These are phyloP conservation scores for Nothophoma quercina DNA, from an alignment of 2,329 filamentous ascomycete species.

Conservation along the genomic window DNA sequence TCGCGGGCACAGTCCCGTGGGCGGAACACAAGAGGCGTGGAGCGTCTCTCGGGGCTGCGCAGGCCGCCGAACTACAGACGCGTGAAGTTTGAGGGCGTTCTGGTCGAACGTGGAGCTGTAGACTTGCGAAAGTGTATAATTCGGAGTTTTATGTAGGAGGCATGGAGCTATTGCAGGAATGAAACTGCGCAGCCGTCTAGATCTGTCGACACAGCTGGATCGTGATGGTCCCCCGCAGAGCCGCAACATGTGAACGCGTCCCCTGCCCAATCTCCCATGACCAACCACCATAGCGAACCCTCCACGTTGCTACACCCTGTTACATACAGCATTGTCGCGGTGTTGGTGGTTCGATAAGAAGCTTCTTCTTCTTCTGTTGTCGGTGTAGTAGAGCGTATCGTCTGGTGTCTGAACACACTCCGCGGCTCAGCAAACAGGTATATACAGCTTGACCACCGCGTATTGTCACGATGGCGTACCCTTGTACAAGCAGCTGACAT, in stretches of 20 bases:
- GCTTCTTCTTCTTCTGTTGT: background rate
- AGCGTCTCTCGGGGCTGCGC: slow-evolving; percentile 6
- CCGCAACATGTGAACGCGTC: slow-evolving; percentile 24
- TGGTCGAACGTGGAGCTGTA: background rate
- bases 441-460: slow-evolving; percentile 3
- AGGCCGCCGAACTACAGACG: background rate
- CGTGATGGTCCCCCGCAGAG: slow-evolving; percentile 34
- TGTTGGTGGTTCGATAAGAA: background rate
- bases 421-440: slow-evolving; percentile 15
- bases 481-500: slow-evolving; percentile 1
- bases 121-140: background rate
- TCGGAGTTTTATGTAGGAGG: background rate
- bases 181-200: slow-evolving; percentile 1
- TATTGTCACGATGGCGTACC: slow-evolving; percentile 22
- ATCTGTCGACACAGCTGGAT: slow-evolving; percentile 1
- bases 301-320: slow-evolving; percentile 9
- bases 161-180: background rate
- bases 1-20: background rate
- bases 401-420: background rate
- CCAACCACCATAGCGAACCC: slow-evolving; percentile 12
- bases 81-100: background rate
- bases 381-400: background rate
- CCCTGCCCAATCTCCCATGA: slow-evolving; percentile 17
- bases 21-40: slow-evolving; percentile 1
- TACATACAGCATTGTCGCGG: background rate